Conservation (phyloP, 306 rosid species). For the Luffa acutangula region DNA sequence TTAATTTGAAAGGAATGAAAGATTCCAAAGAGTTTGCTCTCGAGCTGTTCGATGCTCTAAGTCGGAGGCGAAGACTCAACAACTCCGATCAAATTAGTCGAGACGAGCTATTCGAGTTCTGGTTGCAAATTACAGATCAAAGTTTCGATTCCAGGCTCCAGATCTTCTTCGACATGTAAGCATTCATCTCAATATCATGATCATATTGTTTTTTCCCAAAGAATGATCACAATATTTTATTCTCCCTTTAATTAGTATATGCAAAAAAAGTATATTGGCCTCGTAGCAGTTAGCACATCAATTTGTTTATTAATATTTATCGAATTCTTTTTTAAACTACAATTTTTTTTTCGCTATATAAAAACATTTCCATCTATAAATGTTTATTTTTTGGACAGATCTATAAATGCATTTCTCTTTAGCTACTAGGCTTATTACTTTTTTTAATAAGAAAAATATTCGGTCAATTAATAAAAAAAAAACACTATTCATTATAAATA, state of each 20-base stretch:
- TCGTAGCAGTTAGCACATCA: background rate
- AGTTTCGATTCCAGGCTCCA: constrained; percentile 95
- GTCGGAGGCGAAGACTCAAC: constrained; percentile 65
- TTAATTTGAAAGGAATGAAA: constrained; percentile 56
- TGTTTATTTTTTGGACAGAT: too few species aligned
- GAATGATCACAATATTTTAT: background rate
- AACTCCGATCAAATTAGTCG: constrained; percentile 51
- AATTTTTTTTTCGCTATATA: background rate
- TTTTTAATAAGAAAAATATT: background rate
- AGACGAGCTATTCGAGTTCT: constrained; percentile 71
- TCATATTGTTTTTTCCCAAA: background rate
- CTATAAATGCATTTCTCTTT: background rate
- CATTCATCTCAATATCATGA: background rate
- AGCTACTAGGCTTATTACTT: background rate
- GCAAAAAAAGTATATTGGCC: background rate
- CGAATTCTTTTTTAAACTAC: background rate
- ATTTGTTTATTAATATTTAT: background rate
- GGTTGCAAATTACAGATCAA: constrained; percentile 87
- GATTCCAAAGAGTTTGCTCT: constrained; percentile 87
- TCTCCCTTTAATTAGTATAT: background rate
- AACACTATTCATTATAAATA: background rate
- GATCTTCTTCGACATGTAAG: constrained; percentile 97
- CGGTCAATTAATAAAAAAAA: background rate
- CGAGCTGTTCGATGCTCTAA: constrained; percentile 73
- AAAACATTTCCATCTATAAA: background rate